Evolutionary conservation across 2,329 filamentous ascomycete genomes (phyloP).

Genomic region (Arthroderma sp.): DNA sequence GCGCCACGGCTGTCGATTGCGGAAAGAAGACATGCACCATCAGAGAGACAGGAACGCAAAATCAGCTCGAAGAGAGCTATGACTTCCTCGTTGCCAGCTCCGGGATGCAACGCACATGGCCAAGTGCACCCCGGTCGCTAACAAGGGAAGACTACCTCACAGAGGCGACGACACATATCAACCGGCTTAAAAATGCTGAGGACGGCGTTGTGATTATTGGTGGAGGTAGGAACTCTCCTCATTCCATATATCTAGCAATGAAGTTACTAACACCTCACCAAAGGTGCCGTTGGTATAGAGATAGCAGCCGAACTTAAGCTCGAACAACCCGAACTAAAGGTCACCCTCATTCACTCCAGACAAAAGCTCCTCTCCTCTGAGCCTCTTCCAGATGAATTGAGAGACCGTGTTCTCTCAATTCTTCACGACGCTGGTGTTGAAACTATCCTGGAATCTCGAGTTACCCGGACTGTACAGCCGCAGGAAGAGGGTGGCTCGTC

Average conservation of each 20-base stretch:
- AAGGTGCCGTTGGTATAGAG: constrained; percentile 65
- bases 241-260: background rate
- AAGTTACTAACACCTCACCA: constrained; percentile 1
- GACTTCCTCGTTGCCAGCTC: constrained; percentile 65
- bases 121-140: constrained; percentile 56
- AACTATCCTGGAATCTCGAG: constrained; percentile 48
- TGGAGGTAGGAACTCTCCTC: constrained; percentile 37
- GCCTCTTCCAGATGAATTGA: constrained; percentile 55
- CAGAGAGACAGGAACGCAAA: constrained; percentile 35
- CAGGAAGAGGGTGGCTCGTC: constrained; percentile 33
- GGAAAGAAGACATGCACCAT: constrained; percentile 47
- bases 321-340: constrained; percentile 48
- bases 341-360: constrained; percentile 65
- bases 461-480: constrained; percentile 26
- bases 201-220: constrained; percentile 60
- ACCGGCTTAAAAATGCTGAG: constrained; percentile 37
- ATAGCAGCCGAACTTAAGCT: constrained; percentile 68
- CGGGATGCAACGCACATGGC: constrained; percentile 56
- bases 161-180: constrained; percentile 50
- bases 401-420: constrained; percentile 46
- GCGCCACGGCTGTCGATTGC: constrained; percentile 47
- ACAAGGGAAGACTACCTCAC: constrained; percentile 49
- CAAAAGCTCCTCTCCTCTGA: constrained; percentile 55
- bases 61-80: constrained; percentile 36
- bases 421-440: constrained; percentile 52